These are phyloP conservation scores for Hortiboletus flavorubellus DNA, from an alignment of 768 basidiomycete species.

Conservation along the genomic window DNA sequence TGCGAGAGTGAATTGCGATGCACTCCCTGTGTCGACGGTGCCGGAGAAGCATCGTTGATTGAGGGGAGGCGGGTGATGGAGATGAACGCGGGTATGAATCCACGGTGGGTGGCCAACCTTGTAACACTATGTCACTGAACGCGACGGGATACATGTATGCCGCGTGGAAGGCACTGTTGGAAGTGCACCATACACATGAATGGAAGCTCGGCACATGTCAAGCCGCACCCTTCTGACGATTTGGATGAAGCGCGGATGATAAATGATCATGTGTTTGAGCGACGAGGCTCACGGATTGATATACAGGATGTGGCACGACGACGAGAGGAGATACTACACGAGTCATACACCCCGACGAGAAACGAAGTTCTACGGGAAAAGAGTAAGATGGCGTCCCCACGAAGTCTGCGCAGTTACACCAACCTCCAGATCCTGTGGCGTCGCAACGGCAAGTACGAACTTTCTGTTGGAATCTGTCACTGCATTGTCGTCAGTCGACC, in stretches of 20 bases:
- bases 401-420: background rate
- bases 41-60: background rate
- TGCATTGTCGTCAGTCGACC: conserved; percentile 27
- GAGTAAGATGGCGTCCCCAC: background rate
- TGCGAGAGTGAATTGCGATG: background rate
- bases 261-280: background rate
- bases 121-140: background rate
- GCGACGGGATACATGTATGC: background rate
- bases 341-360: conserved; percentile 26
- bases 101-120: background rate
- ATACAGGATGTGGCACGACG: background rate
- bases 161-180: background rate
- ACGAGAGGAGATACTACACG: background rate
- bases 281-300: background rate
- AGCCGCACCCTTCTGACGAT: background rate
- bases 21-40: background rate
- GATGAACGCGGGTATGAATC: background rate
- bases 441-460: conserved; percentile 81
- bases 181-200: background rate
- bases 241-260: background rate
- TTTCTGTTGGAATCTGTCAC: conserved; percentile 83
- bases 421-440: conserved; percentile 65
- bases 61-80: background rate
- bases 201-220: background rate
- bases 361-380: conserved; percentile 25